Evolutionary conservation across 306 rosid genomes (phyloP).

Genomic region (Macrotyloma uniflorum): DNA sequence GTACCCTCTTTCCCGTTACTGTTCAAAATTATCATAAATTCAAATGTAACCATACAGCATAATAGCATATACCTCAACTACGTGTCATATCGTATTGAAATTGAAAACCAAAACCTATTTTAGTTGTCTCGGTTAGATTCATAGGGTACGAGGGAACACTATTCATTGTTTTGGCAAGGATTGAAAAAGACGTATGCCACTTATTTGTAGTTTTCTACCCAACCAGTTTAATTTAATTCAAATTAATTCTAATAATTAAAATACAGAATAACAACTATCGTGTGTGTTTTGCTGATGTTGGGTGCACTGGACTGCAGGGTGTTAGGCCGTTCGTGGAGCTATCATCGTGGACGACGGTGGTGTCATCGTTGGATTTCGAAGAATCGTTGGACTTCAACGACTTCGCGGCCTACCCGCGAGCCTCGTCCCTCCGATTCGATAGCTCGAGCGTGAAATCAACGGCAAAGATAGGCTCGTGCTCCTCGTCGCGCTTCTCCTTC

Average conservation of each 20-base stretch:
- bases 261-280: neutral
- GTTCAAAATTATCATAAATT: conserved; percentile 33
- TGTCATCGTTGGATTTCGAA: conserved; percentile 85
- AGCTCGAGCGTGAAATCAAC: conserved; percentile 58
- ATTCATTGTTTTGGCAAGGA: neutral
- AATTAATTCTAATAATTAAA: neutral
- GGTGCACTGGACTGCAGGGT: conserved; percentile 57
- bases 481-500: conserved; percentile 95
- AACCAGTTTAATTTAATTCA: no score
- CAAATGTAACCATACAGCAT: conserved; percentile 29
- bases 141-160: conserved; percentile 6
- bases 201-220: neutral
- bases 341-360: conserved; percentile 64
- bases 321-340: conserved; percentile 85
- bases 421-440: conserved; percentile 87
- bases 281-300: neutral
- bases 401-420: conserved; percentile 74
- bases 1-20: neutral
- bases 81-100: neutral
- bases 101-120: neutral
- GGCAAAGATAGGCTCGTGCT: conserved; percentile 76
- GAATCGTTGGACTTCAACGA: conserved; percentile 73
- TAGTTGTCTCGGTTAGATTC: conserved; percentile 1
- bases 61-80: neutral
- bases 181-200: conserved; percentile 27